Percentiles rank a stretch among this genome's conserved stretches.
These are phyloP conservation scores for Rubia yunnanensis DNA, from an alignment of 257 asterid species.

Conservation along the genomic window DNA sequence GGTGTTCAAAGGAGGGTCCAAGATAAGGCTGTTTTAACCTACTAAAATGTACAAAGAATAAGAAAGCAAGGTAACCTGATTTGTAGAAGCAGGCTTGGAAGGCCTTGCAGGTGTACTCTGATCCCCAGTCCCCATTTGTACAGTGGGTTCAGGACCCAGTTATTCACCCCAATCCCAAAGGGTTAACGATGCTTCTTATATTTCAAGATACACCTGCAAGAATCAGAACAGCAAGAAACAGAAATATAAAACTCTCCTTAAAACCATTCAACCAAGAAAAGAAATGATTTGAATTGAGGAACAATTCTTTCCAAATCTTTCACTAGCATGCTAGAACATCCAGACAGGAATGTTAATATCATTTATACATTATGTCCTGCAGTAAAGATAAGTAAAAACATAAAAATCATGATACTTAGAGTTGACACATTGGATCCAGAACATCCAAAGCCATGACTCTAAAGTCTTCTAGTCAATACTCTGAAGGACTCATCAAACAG, in stretches of 20 bases:
- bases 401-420: background rate
- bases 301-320: background rate
- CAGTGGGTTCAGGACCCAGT: constrained; percentile 22
- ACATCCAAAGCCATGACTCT: background rate
- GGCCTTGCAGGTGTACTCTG: constrained; percentile 56
- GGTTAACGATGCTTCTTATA: constrained; percentile 10
- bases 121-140: constrained; percentile 73
- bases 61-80: constrained; percentile 37
- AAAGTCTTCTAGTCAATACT: background rate
- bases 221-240: constrained; percentile 8
- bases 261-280: background rate
- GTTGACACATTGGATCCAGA: background rate
- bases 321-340: background rate
- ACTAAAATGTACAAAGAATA: background rate
- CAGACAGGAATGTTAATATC: background rate
- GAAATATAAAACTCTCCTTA: background rate
- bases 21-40: background rate
- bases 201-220: constrained; percentile 21
- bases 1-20: background rate
- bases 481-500: background rate
- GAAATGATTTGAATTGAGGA: background rate
- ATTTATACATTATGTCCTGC: background rate
- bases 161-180: constrained; percentile 14
- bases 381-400: background rate
- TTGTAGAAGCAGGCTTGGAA: constrained; percentile 49